Percentiles rank a stretch among this genome's conserved stretches.
These are phyloP conservation scores for Aspergillus hortae DNA, from an alignment of 2,329 filamentous ascomycete genomes.

Conservation along the genomic window DNA sequence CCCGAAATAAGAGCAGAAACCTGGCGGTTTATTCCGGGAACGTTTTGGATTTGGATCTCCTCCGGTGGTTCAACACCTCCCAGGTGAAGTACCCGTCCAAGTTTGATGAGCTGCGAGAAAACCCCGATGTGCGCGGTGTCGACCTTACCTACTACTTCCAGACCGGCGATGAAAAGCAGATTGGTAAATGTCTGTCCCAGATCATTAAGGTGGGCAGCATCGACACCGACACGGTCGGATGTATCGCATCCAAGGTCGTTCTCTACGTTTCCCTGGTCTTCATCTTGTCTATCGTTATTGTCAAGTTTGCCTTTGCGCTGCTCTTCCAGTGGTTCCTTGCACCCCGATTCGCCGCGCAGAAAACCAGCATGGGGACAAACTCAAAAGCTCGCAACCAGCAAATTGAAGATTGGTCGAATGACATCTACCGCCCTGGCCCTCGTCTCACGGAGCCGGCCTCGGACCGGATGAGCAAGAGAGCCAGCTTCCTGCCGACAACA, in stretches of 20 bases:
- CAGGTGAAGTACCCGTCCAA: conserved; percentile 72
- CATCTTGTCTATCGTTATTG: conserved; percentile 81
- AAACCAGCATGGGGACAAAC: conserved; percentile 77
- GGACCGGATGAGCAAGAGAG: conserved; percentile 74
- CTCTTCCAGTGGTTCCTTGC: conserved; percentile 96
- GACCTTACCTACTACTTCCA: conserved; percentile 90
- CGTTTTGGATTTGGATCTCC: conserved; percentile 82
- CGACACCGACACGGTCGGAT: conserved; percentile 93
- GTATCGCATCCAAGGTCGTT: conserved; percentile 95
- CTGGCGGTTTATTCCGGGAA: conserved; percentile 91
- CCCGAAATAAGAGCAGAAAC: conserved; percentile 84
- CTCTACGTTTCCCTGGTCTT: conserved; percentile 89
- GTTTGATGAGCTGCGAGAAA: conserved; percentile 76
- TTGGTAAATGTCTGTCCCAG: conserved; percentile 83
- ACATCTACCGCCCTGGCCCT: conserved; percentile 89
- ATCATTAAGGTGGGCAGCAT: conserved; percentile 95
- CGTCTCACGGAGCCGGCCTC: conserved; percentile 69
- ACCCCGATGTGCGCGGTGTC: conserved; percentile 68
- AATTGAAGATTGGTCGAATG: conserved; percentile 97
- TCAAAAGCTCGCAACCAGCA: conserved; percentile 82
- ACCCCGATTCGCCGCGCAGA: conserved; percentile 76
- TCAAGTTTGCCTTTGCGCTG: conserved; percentile 84
- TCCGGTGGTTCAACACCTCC: conserved; percentile 82
- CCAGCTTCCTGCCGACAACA: conserved; percentile 86
- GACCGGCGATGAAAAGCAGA: conserved; percentile 69